These are phyloP conservation scores for Papiliotrema nemorosa DNA, from an alignment of 1,284 basidiomycete genomes.

Conservation along the genomic window DNA sequence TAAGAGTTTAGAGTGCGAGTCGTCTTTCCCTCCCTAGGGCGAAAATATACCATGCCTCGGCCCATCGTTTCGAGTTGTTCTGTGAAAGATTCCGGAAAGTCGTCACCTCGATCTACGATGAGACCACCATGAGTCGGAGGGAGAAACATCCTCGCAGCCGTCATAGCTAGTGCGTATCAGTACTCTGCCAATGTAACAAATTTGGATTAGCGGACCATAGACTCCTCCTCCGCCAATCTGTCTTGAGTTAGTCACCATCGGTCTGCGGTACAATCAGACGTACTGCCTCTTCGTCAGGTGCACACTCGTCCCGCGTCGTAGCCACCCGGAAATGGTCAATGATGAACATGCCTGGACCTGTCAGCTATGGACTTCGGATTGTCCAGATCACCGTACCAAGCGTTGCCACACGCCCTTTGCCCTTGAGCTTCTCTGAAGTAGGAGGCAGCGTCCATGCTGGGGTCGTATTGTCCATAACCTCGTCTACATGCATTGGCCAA, in stretches of 20 bases:
- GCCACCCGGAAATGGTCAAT: conserved; percentile 70
- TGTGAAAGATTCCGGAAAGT: conserved; percentile 67
- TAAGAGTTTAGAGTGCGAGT: conserved; percentile 73
- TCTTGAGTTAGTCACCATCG: conserved; percentile 1
- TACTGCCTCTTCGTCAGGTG: conserved; percentile 46
- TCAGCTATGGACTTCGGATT: neutral
- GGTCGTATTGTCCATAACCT: no score
- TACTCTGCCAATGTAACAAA: no score
- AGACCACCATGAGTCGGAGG: conserved; percentile 60
- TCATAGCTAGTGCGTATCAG: conserved; percentile 23
- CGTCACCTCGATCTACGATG: conserved; percentile 76
- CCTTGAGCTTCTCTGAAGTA: neutral
- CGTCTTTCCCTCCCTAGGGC: conserved; percentile 63
- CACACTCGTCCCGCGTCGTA: conserved; percentile 58
- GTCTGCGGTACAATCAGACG: conserved; percentile 2
- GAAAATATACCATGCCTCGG: conserved; percentile 72
- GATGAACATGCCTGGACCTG: conserved; percentile 76
- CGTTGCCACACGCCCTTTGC: conserved; percentile 24
- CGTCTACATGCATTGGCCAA: no score
- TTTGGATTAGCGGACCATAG: conserved; percentile 73
- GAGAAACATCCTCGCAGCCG: conserved; percentile 30
- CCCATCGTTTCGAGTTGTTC: conserved; percentile 63
- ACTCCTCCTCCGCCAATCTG: conserved; percentile 89
- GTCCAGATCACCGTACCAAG: conserved; percentile 13
- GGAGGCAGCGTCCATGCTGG: neutral